A percentile compares a stretch with the other conserved stretches of the same genome.
These are phyloP conservation scores for Licmophora abbreviata DNA, from an alignment of 108 stramenopile species.

Conservation along the genomic window DNA sequence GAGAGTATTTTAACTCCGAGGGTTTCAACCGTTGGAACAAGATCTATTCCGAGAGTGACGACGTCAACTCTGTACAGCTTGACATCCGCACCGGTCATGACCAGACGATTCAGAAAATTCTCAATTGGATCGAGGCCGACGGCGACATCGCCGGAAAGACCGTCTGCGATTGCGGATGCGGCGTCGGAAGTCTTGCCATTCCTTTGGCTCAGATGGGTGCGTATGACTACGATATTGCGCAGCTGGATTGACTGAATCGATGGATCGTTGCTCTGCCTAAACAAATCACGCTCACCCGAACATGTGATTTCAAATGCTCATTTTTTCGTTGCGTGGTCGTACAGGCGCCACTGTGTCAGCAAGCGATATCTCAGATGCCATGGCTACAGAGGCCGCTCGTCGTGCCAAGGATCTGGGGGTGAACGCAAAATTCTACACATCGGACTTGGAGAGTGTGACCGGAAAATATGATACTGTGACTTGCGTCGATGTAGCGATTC, in stretches of 20 bases:
- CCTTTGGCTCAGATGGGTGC: slow-evolving; percentile 89
- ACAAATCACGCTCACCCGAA: too few species aligned
- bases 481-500: slow-evolving; percentile 97
- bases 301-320: too few species aligned
- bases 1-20: slow-evolving; percentile 96
- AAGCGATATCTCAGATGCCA: slow-evolving; percentile 88
- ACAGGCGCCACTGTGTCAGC: slow-evolving; percentile 84
- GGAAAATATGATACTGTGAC: slow-evolving; percentile 93
- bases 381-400: slow-evolving; percentile 85
- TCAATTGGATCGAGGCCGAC: slow-evolving; percentile 86
- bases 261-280: too few species aligned
- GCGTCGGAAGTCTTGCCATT: slow-evolving; percentile 90
- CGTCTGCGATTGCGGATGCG: slow-evolving; percentile 89
- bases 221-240: too few species aligned
- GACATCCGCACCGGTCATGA: slow-evolving; percentile 94
- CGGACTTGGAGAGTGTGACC: slow-evolving; percentile 88
- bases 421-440: slow-evolving; percentile 85
- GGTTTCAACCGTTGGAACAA: slow-evolving; percentile 99
- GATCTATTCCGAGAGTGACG: slow-evolving; percentile 89
- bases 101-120: slow-evolving; percentile 94
- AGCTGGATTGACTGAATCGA: too few species aligned
- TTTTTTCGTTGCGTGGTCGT: too few species aligned
- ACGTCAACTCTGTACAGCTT: slow-evolving; percentile 90
- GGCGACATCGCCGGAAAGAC: slow-evolving; percentile 78
- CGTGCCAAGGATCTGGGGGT: slow-evolving; percentile 77